A percentile compares a stretch with the other conserved stretches of the same genome.
Conservation (phyloP, 2,329 filamentous ascomycete species). For the Exserohilum turcica region DNA sequence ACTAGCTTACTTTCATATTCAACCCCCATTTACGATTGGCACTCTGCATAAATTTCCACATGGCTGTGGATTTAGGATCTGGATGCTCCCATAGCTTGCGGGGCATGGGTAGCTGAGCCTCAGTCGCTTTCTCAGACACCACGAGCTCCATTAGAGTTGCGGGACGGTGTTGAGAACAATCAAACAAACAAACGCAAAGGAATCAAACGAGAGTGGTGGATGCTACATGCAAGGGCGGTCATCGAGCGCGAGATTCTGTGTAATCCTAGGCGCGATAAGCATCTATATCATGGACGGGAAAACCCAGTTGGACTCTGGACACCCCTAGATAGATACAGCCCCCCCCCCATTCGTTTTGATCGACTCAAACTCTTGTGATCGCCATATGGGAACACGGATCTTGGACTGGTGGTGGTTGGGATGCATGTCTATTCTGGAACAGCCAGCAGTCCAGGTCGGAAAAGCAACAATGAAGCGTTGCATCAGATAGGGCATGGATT, state of each 20-base stretch:
- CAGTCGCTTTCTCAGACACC: background rate
- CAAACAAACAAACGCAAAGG: background rate
- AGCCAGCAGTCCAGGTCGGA: background rate
- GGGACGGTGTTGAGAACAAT: background rate
- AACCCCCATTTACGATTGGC: conserved; percentile 64
- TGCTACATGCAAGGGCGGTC: too few species aligned
- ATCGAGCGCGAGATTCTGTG: too few species aligned
- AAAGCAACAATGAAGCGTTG: background rate
- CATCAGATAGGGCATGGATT: background rate
- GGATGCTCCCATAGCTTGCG: conserved; percentile 57
- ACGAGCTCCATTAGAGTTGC: background rate
- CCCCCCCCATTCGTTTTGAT: background rate
- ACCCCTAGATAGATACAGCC: background rate
- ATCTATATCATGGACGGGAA: background rate
- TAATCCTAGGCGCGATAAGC: too few species aligned
- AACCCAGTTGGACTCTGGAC: background rate
- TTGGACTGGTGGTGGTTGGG: background rate
- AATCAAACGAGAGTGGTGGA: background rate
- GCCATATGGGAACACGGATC: background rate
- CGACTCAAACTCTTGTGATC: background rate
- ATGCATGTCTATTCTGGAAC: background rate
- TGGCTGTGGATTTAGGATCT: conserved; percentile 49
- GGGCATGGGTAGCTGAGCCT: conserved; percentile 31
- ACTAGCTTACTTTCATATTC: conserved; percentile 59
- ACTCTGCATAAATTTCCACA: conserved; percentile 58